Evolutionary conservation across 192 early-diverging fungal species (phyloP).

Genomic region (Linnemannia zychae): DNA sequence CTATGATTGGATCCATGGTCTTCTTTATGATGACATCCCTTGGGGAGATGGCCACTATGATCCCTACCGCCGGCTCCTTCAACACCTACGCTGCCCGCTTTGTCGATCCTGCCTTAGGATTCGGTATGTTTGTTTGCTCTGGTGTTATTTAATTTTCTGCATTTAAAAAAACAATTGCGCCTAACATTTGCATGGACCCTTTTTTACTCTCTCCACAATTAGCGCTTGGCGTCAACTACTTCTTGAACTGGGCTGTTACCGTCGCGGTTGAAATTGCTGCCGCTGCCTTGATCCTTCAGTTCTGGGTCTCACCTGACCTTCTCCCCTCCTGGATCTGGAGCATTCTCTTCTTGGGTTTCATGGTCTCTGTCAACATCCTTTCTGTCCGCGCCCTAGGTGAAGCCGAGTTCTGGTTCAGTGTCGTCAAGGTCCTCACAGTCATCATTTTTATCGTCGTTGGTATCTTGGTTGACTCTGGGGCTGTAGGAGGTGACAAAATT

Average conservation of each 20-base stretch:
- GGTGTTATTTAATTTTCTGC: slow-evolving; percentile 37
- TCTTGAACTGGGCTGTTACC: slow-evolving; percentile 68
- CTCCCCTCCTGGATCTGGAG: slow-evolving; percentile 47
- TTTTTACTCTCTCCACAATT: background rate
- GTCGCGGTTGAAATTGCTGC: slow-evolving; percentile 83
- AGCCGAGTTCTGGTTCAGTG: slow-evolving; percentile 84
- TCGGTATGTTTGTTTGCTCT: slow-evolving; percentile 56
- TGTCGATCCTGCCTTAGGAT: slow-evolving; percentile 81
- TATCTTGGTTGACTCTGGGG: slow-evolving; percentile 76
- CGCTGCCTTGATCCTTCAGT: slow-evolving; percentile 81
- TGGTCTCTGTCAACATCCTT: slow-evolving; percentile 76
- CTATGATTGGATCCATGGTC: slow-evolving; percentile 73
- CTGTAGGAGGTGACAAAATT: slow-evolving; percentile 68
- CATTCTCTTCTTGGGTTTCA: slow-evolving; percentile 65
- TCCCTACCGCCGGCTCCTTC: slow-evolving; percentile 87
- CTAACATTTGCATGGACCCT: background rate
- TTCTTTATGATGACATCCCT: slow-evolving; percentile 78
- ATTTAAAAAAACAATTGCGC: background rate
- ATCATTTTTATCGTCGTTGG: slow-evolving; percentile 85
- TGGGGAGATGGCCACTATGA: slow-evolving; percentile 86
- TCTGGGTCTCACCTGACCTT: slow-evolving; percentile 47
- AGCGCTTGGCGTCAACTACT: slow-evolving; percentile 12
- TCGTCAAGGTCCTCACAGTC: slow-evolving; percentile 85
- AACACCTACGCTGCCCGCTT: slow-evolving; percentile 83
- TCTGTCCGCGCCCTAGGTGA: slow-evolving; percentile 86